Conservation (phyloP, 2,329 filamentous ascomycete species). For the Nothophoma quercina region DNA sequence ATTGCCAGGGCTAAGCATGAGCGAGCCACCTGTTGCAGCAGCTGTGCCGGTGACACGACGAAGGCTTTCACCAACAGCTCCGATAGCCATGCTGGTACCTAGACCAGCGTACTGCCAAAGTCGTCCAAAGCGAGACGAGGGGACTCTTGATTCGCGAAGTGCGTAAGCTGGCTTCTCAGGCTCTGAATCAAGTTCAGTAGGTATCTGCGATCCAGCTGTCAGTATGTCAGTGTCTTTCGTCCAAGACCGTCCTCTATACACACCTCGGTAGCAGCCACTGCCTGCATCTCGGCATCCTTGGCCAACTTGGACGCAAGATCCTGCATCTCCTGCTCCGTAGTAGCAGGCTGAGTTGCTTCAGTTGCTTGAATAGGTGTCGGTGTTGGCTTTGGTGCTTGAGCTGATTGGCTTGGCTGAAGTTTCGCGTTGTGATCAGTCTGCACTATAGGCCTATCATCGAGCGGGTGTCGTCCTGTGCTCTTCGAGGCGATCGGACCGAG, state of each 20-base stretch:
- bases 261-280: slow-evolving; percentile 36
- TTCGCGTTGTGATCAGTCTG: slow-evolving; percentile 51
- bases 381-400: slow-evolving; percentile 22
- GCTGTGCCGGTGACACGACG: slow-evolving; percentile 78
- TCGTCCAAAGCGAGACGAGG: slow-evolving; percentile 83
- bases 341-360: slow-evolving; percentile 16
- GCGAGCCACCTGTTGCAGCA: slow-evolving; percentile 67
- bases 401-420: slow-evolving; percentile 28
- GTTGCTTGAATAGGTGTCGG: slow-evolving; percentile 17
- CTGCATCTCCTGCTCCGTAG: slow-evolving; percentile 50
- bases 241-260: background rate
- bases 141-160: slow-evolving; percentile 88
- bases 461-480: slow-evolving; percentile 40
- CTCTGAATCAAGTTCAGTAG: slow-evolving; percentile 33
- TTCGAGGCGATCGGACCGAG: slow-evolving; percentile 38
- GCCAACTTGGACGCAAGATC: slow-evolving; percentile 58
- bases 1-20: slow-evolving; percentile 87
- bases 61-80: slow-evolving; percentile 84
- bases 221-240: slow-evolving; percentile 54
- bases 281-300: slow-evolving; percentile 44
- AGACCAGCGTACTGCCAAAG: slow-evolving; percentile 95
- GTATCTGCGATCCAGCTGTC: slow-evolving; percentile 51
- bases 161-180: slow-evolving; percentile 62
- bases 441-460: slow-evolving; percentile 47
- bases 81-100: slow-evolving; percentile 93